phyloP scores from a whole-genome alignment of 2,329 filamentous ascomycete genomes.

The Calonectria montana region DNA sequence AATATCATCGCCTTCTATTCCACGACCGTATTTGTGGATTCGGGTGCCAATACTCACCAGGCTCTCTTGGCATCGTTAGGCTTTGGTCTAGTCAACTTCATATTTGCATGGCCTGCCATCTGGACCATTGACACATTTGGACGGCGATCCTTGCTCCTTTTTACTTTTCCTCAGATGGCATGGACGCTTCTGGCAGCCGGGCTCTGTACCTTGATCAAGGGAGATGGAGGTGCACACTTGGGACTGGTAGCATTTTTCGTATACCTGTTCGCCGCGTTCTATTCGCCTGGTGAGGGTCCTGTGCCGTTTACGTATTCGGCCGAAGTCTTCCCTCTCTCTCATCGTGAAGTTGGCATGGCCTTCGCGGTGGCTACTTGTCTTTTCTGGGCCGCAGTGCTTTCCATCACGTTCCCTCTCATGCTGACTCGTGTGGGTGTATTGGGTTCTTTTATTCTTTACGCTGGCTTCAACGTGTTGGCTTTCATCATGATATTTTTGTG shows the following conservation, averaged over 20 bases:
- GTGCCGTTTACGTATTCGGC: conserved; percentile 77
- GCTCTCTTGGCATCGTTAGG: conserved; percentile 71
- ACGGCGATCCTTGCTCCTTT: conserved; percentile 60
- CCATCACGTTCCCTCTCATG: conserved; percentile 73
- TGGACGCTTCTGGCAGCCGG: conserved; percentile 55
- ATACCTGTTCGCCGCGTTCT: conserved; percentile 65
- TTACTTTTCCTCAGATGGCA: conserved; percentile 57
- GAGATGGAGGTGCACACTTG: conserved; percentile 45
- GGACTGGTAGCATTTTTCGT: conserved; percentile 67
- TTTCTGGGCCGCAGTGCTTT: conserved; percentile 68
- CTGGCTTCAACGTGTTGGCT: conserved; percentile 66
- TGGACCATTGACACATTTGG: conserved; percentile 71
- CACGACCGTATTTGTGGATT: conserved; percentile 69
- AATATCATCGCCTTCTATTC: conserved; percentile 85
- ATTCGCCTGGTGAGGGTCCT: conserved; percentile 68
- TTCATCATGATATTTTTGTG: conserved; percentile 67
- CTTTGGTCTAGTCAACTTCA: conserved; percentile 68
- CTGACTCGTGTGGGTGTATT: conserved; percentile 56
- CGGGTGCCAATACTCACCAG: conserved; percentile 65
- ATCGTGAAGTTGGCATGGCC: conserved; percentile 78
- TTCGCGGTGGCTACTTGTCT: conserved; percentile 76
- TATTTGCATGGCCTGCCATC: conserved; percentile 69
- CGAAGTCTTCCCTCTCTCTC: conserved; percentile 77
- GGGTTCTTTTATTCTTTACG: conserved; percentile 66
- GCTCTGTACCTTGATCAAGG: conserved; percentile 64